These are phyloP conservation scores for Neopestalotiopsis sp. DNA, from an alignment of 2,329 filamentous ascomycete species.

Conservation along the genomic window DNA sequence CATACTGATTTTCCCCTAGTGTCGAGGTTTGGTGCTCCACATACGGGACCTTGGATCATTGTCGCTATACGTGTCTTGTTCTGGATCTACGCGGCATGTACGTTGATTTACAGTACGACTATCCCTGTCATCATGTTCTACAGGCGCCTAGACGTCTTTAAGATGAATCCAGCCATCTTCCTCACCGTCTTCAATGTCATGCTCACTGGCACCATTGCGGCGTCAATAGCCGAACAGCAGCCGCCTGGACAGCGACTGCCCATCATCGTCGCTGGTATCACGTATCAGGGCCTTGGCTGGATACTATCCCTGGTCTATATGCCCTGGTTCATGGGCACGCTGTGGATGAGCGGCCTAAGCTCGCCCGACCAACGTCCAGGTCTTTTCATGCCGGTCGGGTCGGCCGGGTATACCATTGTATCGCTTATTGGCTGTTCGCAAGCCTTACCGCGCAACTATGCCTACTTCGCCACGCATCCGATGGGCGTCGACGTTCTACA, in stretches of 20 bases:
- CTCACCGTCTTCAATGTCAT: constrained; percentile 69
- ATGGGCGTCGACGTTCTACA: constrained; percentile 19
- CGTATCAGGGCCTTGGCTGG: constrained; percentile 67
- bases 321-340: constrained; percentile 61
- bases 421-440: constrained; percentile 25
- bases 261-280: constrained; percentile 62
- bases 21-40: constrained; percentile 46
- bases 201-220: constrained; percentile 66
- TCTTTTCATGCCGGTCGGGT: constrained; percentile 68
- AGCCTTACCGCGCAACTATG: constrained; percentile 20
- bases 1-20: too few species aligned
- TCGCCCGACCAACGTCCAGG: constrained; percentile 60
- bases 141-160: constrained; percentile 47
- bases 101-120: constrained; percentile 57
- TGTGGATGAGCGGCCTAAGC: constrained; percentile 58
- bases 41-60: constrained; percentile 54
- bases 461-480: constrained; percentile 21
- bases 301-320: constrained; percentile 65
- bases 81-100: constrained; percentile 64
- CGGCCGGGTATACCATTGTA: constrained; percentile 23
- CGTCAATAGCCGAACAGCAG: constrained; percentile 55
- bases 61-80: constrained; percentile 60
- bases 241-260: constrained; percentile 52
- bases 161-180: constrained; percentile 68
- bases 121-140: constrained; percentile 66